A percentile compares a stretch with the other conserved stretches of the same genome.
Evolutionary conservation across 2,329 filamentous ascomycete genomes (phyloP).

Genomic region (Aspergillus intermedius): DNA sequence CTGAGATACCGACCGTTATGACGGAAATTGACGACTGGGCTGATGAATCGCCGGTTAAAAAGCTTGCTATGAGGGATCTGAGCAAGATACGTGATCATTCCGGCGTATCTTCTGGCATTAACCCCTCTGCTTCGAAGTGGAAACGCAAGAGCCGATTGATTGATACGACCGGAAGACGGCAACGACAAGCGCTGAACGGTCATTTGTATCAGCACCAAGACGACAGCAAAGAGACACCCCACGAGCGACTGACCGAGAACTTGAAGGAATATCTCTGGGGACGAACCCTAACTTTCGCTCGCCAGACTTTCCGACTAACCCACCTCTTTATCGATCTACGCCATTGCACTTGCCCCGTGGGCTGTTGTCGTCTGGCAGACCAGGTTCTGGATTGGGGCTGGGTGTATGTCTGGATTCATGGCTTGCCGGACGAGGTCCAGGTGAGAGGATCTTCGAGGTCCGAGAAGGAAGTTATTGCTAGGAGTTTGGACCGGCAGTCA

Average conservation of each 20-base stretch:
- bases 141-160: not conserved
- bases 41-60: not conserved
- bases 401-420: constrained; percentile 11
- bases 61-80: not conserved
- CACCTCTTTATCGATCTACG: constrained; percentile 13
- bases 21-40: not conserved
- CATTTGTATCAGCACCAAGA: not conserved
- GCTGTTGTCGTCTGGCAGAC: constrained; percentile 14
- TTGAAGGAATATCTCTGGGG: constrained; percentile 17
- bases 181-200: not conserved
- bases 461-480: constrained; percentile 8
- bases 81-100: not conserved
- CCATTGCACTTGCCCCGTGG: constrained; percentile 11
- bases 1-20: constrained; percentile 1
- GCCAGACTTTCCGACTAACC: constrained; percentile 12
- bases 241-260: constrained; percentile 10
- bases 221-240: not conserved
- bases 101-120: not conserved
- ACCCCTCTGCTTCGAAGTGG: not conserved
- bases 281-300: constrained; percentile 16
- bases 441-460: constrained; percentile 8
- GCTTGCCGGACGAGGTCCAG: constrained; percentile 11
- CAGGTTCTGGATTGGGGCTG: constrained; percentile 15
- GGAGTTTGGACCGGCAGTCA: constrained; percentile 6
- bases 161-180: not conserved